phyloP scores from a whole-genome alignment of 2,329 filamentous ascomycete species.

The Colletotrichum chrysophilum region DNA sequence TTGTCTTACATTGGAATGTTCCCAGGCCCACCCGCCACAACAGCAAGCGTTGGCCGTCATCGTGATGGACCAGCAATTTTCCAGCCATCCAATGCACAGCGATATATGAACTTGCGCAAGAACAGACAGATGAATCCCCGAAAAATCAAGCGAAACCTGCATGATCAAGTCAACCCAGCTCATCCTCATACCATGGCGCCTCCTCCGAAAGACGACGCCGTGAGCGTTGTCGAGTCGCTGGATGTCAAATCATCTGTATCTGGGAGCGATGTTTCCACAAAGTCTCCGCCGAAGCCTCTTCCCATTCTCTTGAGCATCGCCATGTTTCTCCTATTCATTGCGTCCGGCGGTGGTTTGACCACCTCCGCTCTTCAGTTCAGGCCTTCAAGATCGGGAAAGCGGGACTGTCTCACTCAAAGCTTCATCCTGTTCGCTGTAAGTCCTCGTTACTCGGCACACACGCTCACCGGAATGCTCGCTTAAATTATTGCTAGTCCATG shows the following conservation, averaged over 20 bases:
- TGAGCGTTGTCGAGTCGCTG: slow-evolving; percentile 21
- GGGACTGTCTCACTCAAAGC: slow-evolving; percentile 22
- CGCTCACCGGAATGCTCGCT: background rate
- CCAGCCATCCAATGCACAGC: background rate
- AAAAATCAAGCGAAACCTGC: background rate
- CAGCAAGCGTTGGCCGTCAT: background rate
- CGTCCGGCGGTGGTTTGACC: slow-evolving; percentile 16
- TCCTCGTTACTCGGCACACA: background rate
- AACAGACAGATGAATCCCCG: background rate
- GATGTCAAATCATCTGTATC: slow-evolving; percentile 23
- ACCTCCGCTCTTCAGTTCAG: slow-evolving; percentile 21
- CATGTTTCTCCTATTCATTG: slow-evolving; percentile 16
- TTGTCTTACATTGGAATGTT: slow-evolving; percentile 8
- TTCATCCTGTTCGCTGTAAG: slow-evolving; percentile 23
- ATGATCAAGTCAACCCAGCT: background rate
- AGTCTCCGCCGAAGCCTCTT: slow-evolving; percentile 18
- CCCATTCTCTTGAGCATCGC: slow-evolving; percentile 7
- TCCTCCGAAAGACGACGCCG: slow-evolving; percentile 14
- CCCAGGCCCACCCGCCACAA: slow-evolving; percentile 2
- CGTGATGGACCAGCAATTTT: background rate
- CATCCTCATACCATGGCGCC: background rate
- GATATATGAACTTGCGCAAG: slow-evolving; percentile 5
- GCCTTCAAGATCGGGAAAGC: background rate
- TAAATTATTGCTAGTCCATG: slow-evolving; percentile 25
- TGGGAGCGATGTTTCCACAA: slow-evolving; percentile 19